Evolutionary conservation across 208 protist species (phyloP).

Genomic region (Trypanosoma rangeli): DNA sequence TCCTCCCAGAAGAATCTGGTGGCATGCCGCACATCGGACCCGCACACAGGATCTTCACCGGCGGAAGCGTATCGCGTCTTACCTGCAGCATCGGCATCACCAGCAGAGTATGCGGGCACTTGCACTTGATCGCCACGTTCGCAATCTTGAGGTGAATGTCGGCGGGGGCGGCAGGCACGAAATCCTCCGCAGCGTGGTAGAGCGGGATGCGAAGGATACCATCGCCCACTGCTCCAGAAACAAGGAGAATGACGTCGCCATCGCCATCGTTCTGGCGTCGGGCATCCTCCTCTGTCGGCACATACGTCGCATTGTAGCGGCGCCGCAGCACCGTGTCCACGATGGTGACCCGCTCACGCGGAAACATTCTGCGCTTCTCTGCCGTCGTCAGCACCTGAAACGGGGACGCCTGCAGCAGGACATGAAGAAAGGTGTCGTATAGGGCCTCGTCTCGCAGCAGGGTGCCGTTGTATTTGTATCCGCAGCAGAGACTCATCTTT

Average conservation of each 20-base stretch:
- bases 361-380: constrained; percentile 74
- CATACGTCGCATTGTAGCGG: constrained; percentile 41
- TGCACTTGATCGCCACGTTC: constrained; percentile 83
- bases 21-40: constrained; percentile 55
- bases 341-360: constrained; percentile 40
- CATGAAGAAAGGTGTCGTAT: constrained; percentile 69
- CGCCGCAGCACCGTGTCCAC: constrained; percentile 35
- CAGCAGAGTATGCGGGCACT: constrained; percentile 85
- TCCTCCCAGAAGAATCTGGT: neutral
- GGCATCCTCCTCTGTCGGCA: constrained; percentile 39
- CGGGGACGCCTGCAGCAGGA: constrained; percentile 77
- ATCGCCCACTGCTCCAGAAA: constrained; percentile 51
- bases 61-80: constrained; percentile 51
- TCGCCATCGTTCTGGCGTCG: constrained; percentile 58
- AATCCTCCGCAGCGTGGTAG: neutral
- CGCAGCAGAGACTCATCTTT: constrained; percentile 80
- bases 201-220: constrained; percentile 23
- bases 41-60: neutral
- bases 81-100: constrained; percentile 78
- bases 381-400: constrained; percentile 60
- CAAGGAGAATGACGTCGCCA: constrained; percentile 83
- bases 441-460: constrained; percentile 54
- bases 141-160: constrained; percentile 82
- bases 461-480: constrained; percentile 67
- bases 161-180: neutral